Base-by-base conservation (phyloP, 495 filamentous ascomycete genomes). In the Gamarada debralockiae region DNA sequence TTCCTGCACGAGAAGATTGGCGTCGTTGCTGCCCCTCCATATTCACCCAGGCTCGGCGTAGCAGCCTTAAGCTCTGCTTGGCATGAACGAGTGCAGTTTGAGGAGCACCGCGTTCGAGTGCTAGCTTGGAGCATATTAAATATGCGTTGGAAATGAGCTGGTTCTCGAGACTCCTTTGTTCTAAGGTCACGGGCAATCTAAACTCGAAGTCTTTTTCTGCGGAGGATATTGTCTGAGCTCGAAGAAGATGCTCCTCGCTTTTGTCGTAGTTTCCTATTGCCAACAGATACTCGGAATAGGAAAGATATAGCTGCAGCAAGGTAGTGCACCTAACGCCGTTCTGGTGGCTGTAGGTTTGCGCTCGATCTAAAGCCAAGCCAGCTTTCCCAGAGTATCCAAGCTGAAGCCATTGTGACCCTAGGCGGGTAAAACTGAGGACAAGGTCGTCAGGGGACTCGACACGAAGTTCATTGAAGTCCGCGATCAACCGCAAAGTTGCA, bases 381-480 rank as follows among this genome's bases (percentile, higher is more conserved):
- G 90, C 90, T 62, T 88, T 86, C 13, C 77, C 78, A 17, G 85
- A 85, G 56, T 88, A 85, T 22, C 93, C 93, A 49, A 92, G 78
- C 17, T 77, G 79, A 45, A 89, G 78, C 61, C 90, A 89, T 54
- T 92, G 87, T 3, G 82, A 56, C 1, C 83, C 87, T 1, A 95
- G 70, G 0, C 69, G 69, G 14, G 80, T 78, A 25, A 85, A 74
- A 44, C 80, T 72, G 17, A 73, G 58, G 7, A 91, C 72, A 10
- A 84, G 64, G 15, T 79, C 78, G 57, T 87, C 80, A 1, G 67
- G 68, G 22, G 22, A 25, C 5, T 20, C 38, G 1, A n/a, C 23
- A 17, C 38, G 15, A 34, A 62, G 24, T 45, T 58, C 56, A 40
- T 54, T 51, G 37, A 62, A 55, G 4, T 60, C 73, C 1, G 70